Evolutionary conservation across 139 green algal genomes (phyloP).

Genomic region (Chlorella ohadii): DNA sequence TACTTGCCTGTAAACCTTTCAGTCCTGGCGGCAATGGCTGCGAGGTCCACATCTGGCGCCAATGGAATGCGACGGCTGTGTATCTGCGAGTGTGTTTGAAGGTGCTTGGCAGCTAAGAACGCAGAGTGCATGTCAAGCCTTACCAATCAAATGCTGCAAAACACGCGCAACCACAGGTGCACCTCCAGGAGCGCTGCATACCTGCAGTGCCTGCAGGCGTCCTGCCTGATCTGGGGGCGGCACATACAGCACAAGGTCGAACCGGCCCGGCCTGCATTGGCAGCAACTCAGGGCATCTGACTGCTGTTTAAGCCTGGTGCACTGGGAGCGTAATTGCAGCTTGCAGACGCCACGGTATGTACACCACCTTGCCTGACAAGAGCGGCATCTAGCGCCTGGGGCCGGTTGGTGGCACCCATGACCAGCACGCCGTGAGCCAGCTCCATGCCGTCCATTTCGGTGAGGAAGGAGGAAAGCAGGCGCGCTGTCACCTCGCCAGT

Average conservation of each 20-base stretch:
- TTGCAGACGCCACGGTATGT: too few relatives aligned
- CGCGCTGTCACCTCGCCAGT: slow-evolving; percentile 29
- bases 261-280: slow-evolving; percentile 70
- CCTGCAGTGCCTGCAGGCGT: slow-evolving; percentile 43
- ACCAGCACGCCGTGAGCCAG: slow-evolving; percentile 75
- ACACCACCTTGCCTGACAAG: slow-evolving; percentile 63
- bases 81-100: not conserved
- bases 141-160: too few relatives aligned
- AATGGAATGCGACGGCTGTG: slow-evolving; percentile 74
- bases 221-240: slow-evolving; percentile 85
- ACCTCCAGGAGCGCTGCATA: slow-evolving; percentile 1
- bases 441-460: slow-evolving; percentile 89
- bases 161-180: not conserved
- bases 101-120: too few relatives aligned
- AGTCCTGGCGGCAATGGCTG: slow-evolving; percentile 54
- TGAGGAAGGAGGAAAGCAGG: slow-evolving; percentile 84
- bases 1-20: slow-evolving; percentile 62
- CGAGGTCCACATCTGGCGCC: slow-evolving; percentile 78
- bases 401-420: slow-evolving; percentile 87
- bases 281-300: not conserved
- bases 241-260: slow-evolving; percentile 89
- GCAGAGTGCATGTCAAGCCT: too few relatives aligned
- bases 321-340: too few relatives aligned
- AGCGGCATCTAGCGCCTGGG: slow-evolving; percentile 74
- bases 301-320: not conserved